These are phyloP conservation scores for Eutrema japonicum DNA, from an alignment of 345 rosid species.

Conservation along the genomic window DNA sequence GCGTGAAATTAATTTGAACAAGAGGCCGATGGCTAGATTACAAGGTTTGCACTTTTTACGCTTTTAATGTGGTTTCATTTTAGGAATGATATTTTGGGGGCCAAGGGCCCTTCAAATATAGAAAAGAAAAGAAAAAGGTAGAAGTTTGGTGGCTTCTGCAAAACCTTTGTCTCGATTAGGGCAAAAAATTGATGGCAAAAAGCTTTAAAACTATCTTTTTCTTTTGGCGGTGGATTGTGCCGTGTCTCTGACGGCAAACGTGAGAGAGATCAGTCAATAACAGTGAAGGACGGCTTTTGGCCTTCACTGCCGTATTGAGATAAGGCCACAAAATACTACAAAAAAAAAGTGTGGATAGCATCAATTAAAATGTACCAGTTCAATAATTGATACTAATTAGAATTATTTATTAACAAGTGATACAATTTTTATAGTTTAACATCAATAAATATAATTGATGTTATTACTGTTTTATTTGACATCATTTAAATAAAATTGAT, in stretches of 20 bases:
- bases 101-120: slow-evolving; percentile 2
- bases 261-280: slow-evolving; percentile 16
- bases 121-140: slow-evolving; percentile 17
- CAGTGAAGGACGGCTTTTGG: slow-evolving; percentile 2
- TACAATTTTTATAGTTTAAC: too few relatives aligned
- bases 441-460: too few relatives aligned
- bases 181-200: slow-evolving; percentile 23
- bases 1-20: neutral
- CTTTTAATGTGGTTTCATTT: slow-evolving; percentile 29
- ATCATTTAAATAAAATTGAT: too few relatives aligned
- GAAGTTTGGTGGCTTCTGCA: slow-evolving; percentile 33
- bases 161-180: slow-evolving; percentile 26
- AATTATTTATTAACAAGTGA: too few relatives aligned
- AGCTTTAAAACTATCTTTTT: slow-evolving; percentile 11
- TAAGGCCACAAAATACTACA: slow-evolving; percentile 20
- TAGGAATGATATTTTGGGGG: slow-evolving; percentile 11
- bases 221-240: slow-evolving; percentile 36
- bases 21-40: neutral
- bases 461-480: too few relatives aligned
- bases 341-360: too few relatives aligned
- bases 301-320: slow-evolving; percentile 25
- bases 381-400: too few relatives aligned
- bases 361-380: too few relatives aligned
- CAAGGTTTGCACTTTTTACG: slow-evolving; percentile 23
- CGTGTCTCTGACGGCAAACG: slow-evolving; percentile 40